phyloP scores from a whole-genome alignment of 352 stramenopile species.

The Aphanomyces astaci region DNA sequence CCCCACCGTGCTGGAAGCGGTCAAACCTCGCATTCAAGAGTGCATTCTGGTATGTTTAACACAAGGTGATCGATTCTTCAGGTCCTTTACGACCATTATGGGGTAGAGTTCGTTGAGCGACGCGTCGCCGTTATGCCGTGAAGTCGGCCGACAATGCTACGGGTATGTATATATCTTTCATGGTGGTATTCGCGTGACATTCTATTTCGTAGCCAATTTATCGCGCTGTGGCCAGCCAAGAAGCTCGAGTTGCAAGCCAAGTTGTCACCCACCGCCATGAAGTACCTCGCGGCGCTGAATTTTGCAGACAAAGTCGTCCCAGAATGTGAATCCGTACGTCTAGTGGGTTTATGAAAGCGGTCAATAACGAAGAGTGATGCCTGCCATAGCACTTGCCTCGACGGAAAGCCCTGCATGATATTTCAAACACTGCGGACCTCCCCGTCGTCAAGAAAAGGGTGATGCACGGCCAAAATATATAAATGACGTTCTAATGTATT shows the following conservation, averaged over 20 bases:
- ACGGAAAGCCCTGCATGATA: not conserved
- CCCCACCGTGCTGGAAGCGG: not conserved
- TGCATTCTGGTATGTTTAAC: constrained; percentile 4
- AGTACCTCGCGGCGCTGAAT: not conserved
- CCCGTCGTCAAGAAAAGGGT: not conserved
- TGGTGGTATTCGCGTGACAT: not conserved
- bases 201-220: not conserved
- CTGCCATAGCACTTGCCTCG: not conserved
- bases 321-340: not conserved
- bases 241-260: not conserved
- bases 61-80: not conserved
- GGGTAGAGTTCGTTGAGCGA: not conserved
- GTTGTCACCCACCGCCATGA: not conserved
- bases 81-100: not conserved
- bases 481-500: too few species aligned
- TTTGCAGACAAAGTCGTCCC: not conserved
- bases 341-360: too few species aligned
- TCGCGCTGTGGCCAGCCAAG: not conserved
- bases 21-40: constrained; percentile 4
- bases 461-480: too few species aligned
- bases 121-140: not conserved
- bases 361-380: too few species aligned
- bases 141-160: not conserved
- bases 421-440: not conserved
- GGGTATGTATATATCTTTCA: not conserved